Conservation (phyloP, 169 alveolate species). For the Cryptosporidium ryanae region DNA sequence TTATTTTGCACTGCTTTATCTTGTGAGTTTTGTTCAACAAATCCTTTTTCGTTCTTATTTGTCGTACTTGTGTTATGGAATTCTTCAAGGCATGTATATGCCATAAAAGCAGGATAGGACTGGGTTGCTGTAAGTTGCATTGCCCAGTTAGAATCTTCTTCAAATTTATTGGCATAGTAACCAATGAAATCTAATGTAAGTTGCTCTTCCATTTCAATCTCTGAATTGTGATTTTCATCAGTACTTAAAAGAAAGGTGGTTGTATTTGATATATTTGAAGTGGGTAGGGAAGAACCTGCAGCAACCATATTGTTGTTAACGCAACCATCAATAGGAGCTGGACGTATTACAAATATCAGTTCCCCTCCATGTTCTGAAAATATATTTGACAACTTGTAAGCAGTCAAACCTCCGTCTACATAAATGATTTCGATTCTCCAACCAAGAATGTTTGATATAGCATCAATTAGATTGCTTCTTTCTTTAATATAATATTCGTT, state of each 20-base stretch:
- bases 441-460: constrained; percentile 67
- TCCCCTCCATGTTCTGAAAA: constrained; percentile 68
- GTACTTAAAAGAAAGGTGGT: constrained; percentile 18
- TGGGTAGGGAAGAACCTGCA: not conserved
- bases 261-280: constrained; percentile 1
- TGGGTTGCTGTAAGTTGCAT: constrained; percentile 66
- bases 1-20: not conserved
- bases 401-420: constrained; percentile 70
- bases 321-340: constrained; percentile 44
- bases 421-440: constrained; percentile 64
- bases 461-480: constrained; percentile 47
- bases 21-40: not conserved
- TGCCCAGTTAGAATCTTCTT: constrained; percentile 72
- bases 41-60: not conserved
- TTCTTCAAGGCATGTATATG: constrained; percentile 69
- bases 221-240: constrained; percentile 30
- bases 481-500: constrained; percentile 66
- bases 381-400: constrained; percentile 61
- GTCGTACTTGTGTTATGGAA: constrained; percentile 24
- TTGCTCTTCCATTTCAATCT: constrained; percentile 61
- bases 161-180: constrained; percentile 66
- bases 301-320: not conserved
- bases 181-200: constrained; percentile 68
- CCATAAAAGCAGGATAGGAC: constrained; percentile 73
- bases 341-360: constrained; percentile 53